phyloP scores from a whole-genome alignment of 495 filamentous ascomycete species.

The Xylaria cubensis region DNA sequence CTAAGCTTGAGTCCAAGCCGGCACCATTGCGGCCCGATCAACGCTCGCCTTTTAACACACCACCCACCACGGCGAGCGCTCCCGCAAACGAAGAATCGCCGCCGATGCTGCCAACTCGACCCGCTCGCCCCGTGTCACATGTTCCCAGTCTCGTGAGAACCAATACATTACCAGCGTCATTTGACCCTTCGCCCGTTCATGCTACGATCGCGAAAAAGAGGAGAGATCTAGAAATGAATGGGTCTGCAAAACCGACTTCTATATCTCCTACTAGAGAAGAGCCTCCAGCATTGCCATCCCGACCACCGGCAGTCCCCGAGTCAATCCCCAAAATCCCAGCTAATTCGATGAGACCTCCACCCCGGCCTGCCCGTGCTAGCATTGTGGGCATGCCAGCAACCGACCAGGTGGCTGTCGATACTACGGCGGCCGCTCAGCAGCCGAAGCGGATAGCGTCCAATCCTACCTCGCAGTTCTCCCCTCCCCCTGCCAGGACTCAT shows the following conservation, averaged over 20 bases:
- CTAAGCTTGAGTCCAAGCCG: constrained; percentile 41
- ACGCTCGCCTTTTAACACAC: constrained; percentile 89
- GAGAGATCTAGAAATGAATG: constrained; percentile 48
- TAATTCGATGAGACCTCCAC: constrained; percentile 48
- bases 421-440: constrained; percentile 43
- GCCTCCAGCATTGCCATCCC: constrained; percentile 67
- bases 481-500: constrained; percentile 49
- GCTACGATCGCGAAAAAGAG: constrained; percentile 51
- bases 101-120: constrained; percentile 52
- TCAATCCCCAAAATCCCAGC: constrained; percentile 31
- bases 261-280: constrained; percentile 49
- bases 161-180: constrained; percentile 41
- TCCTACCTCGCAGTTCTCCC: constrained; percentile 51
- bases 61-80: constrained; percentile 78
- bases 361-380: constrained; percentile 53
- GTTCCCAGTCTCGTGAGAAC: constrained; percentile 29
- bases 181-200: constrained; percentile 59
- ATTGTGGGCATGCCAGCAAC: constrained; percentile 45
- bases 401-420: constrained; percentile 27
- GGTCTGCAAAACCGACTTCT: constrained; percentile 36
- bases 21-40: constrained; percentile 39
- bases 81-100: constrained; percentile 54
- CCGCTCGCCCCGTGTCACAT: constrained; percentile 39
- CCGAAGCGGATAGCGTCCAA: constrained; percentile 60
- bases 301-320: constrained; percentile 51